Percentiles rank a stretch among this genome's conserved stretches.
These are phyloP conservation scores for Trichoderma asperellum DNA, from an alignment of 2,329 filamentous ascomycete genomes.

Conservation along the genomic window DNA sequence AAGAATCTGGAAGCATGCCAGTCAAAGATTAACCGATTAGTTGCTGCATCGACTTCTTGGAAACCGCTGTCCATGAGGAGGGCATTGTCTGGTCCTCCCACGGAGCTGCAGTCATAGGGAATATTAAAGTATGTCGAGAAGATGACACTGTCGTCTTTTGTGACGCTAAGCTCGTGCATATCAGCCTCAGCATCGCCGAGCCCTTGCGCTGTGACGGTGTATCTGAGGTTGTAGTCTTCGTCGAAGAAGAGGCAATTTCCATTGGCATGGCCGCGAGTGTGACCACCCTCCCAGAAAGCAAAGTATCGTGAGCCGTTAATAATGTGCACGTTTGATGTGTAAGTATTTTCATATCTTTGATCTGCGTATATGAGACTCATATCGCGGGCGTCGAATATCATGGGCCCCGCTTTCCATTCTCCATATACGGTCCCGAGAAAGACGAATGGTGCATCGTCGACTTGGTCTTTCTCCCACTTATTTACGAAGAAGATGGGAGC, in stretches of 20 bases:
- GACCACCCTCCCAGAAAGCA: conserved; percentile 15
- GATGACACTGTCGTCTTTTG: background rate
- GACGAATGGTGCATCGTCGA: background rate
- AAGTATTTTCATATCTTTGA: conserved; percentile 10
- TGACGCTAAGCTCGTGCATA: conserved; percentile 20
- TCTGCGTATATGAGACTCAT: conserved; percentile 17
- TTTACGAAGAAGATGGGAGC: conserved; percentile 1
- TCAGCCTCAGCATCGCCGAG: conserved; percentile 40
- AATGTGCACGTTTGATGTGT: background rate
- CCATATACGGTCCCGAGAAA: conserved; percentile 15
- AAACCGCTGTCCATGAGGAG: conserved; percentile 22
- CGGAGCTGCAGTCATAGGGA: background rate
- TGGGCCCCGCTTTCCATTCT: background rate
- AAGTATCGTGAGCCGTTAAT: conserved; percentile 6
- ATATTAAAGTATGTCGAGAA: conserved; percentile 20
- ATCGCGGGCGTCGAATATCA: conserved; percentile 8
- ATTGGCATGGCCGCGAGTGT: conserved; percentile 11
- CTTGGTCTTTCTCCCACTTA: background rate
- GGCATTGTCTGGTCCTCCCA: background rate
- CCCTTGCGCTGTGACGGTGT: conserved; percentile 43
- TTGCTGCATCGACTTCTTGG: conserved; percentile 8
- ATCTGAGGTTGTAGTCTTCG: conserved; percentile 5
- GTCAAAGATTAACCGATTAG: conserved; percentile 6
- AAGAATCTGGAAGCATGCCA: conserved; percentile 8
- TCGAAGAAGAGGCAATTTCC: conserved; percentile 23